Conservation (phyloP, 2,329 filamentous ascomycete species). For the Helotiales sp. region DNA sequence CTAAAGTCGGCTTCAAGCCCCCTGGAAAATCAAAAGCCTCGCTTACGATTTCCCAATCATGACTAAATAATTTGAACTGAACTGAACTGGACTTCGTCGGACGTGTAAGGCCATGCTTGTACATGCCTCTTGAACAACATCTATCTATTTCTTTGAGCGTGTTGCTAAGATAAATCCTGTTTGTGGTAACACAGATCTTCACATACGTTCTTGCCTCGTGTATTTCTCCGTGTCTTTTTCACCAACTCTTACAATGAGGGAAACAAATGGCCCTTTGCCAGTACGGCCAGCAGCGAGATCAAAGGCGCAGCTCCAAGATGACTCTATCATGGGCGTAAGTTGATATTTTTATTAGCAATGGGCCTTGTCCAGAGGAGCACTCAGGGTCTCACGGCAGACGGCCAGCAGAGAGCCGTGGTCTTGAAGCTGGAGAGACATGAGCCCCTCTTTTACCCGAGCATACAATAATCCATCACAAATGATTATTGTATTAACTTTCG, state of each 20-base stretch:
- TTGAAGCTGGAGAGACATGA: no score
- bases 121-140: no score
- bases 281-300: conserved; percentile 23
- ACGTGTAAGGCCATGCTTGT: no score
- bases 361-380: background rate
- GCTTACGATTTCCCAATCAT: background rate
- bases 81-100: no score
- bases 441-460: no score
- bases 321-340: conserved; percentile 45
- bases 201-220: background rate
- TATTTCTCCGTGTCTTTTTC: background rate
- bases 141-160: no score
- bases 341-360: background rate
- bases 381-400: background rate
- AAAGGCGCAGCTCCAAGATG: conserved; percentile 49
- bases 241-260: background rate
- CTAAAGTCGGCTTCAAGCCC: background rate
- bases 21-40: background rate
- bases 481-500: conserved; percentile 7
- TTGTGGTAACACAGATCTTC: background rate
- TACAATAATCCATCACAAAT: background rate
- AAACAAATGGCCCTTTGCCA: background rate
- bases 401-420: no score
- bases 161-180: no score
- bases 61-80: background rate